Evolutionary conservation across 2,329 filamentous ascomycete genomes (phyloP), one percentile per base, ranked within the genome.

Genomic region (Penicillium sp.): DNA sequence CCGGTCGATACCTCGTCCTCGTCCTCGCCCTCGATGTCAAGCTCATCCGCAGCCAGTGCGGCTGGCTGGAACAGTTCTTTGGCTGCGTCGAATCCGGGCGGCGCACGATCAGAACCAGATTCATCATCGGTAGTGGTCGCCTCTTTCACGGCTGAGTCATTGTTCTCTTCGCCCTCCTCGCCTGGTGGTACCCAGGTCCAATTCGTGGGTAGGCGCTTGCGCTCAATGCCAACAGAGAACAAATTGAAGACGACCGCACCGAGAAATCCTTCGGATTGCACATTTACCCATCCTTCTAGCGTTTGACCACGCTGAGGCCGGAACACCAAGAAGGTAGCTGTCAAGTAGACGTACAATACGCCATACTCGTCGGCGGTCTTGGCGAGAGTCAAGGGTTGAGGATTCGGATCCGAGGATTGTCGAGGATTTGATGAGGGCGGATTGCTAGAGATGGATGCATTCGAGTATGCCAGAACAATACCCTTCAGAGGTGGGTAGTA

Each of bases 241-340:
- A 87, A 79, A 62, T 90, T 90, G 67, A 87, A 89, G 61, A 87
- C 92, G 8, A 93, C 79, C 2, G 95, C 76, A 13, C 90, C 89
- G 5, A 98, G 74, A 57, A 95, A 87, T 5, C 86, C 87, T 52
- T 92, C 85, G 32, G 84, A 90, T 59, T 94, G 86, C 18, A 95
- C 72, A 55, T 90, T 92, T 39, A 95, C 76, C 50, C 75, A 81
- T 8, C 87, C 92, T 50, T 89, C 82, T 57, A 96, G 75, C 64
- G 76, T 79, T 6, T 80, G 78, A 23, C 85, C 85, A 30, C 77
- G 76, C 36, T 74, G 71, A 0, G 92, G 90, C 20, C 83, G 76
- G 60, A 95, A 93, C 12, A 96, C 69, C 30, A 93, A 73, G 45
- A 95, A 84, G 14, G 93, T 87, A 1, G 84, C 87, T 0, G 87